Base-by-base conservation (phyloP, 331 rosid species). In the Telfairia occidentalis region DNA sequence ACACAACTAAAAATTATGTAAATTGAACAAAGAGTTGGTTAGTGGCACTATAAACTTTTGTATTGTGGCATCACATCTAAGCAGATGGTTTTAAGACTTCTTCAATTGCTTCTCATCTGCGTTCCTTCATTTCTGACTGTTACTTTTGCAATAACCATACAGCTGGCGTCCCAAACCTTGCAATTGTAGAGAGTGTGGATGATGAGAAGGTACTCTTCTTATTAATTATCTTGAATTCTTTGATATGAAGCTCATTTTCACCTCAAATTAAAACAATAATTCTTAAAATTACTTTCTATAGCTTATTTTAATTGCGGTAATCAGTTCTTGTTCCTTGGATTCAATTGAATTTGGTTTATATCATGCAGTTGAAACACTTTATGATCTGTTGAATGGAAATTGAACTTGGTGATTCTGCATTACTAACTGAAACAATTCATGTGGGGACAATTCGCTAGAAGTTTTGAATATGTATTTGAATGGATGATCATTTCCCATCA, bases 81-180 rank as follows among this genome's bases (percentile, higher is more conserved):
- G 21, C 54, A 42, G 21, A 42, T 67, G 21, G 34, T 42, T 43
- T 21, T 7, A 29, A 12, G 21, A 43, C 74, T 15, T 29, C 9
- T 42, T 38, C 24, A 26, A 18, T 24, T 71, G 67, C 52, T 53
- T 16, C 63, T 35, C 26, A 61, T 28, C 18, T 76, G 42, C 80
- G 65, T 49, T 34, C 38, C 55, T 69, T 69, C 2, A 45, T 77
- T 82, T 37, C 63, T 80, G 37, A 65, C 78, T 45, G 73, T 71
- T 26, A 42, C 29, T 76, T 48, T 74, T 53, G 5, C 19, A 34
- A 69, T 55, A 11, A 65, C 74, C 63, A 11, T 70, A 73, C 87
- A 88, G 98, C 87, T 50, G 89, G 84, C 53, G 96, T 93, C 40
- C 95, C 95, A 49, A 89, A 87, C 74, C 96, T 93, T 74, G 95